phyloP scores from a whole-genome alignment of 2,329 filamentous ascomycete species.

The Tolypocladium endophyticum region DNA sequence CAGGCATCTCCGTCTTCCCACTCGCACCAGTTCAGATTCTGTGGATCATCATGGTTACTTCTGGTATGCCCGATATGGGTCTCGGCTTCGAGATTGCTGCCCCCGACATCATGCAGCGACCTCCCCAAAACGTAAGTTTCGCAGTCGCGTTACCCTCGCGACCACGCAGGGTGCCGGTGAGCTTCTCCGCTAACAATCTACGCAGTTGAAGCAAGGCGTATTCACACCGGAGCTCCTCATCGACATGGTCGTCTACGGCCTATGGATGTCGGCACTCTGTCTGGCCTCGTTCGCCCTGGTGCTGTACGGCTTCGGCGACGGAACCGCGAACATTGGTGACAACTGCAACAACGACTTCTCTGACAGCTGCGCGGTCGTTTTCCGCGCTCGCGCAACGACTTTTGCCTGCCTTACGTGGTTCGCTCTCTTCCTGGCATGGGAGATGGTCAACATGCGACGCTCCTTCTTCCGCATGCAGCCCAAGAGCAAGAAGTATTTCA shows the following conservation, averaged over 20 bases:
- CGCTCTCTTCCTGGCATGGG: constrained; percentile 65
- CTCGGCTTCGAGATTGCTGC: constrained; percentile 60
- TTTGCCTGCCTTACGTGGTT: constrained; percentile 67
- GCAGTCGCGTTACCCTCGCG: neutral
- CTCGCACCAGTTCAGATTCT: constrained; percentile 64
- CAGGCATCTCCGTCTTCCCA: constrained; percentile 57
- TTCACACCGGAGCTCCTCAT: constrained; percentile 55
- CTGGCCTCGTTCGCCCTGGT: constrained; percentile 41
- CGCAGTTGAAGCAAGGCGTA: constrained; percentile 36
- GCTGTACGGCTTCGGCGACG: constrained; percentile 37
- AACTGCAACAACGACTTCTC: constrained; percentile 50
- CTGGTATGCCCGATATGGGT: constrained; percentile 64
- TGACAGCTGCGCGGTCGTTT: constrained; percentile 46
- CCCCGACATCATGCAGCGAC: constrained; percentile 57
- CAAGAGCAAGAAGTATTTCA: constrained; percentile 46
- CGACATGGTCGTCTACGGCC: constrained; percentile 56
- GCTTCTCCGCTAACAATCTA: neutral
- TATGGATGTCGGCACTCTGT: constrained; percentile 55
- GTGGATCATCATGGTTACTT: constrained; percentile 74
- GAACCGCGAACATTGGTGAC: constrained; percentile 38
- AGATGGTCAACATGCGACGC: constrained; percentile 60
- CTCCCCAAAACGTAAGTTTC: constrained; percentile 50
- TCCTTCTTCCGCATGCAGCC: constrained; percentile 67
- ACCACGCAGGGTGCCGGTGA: neutral
- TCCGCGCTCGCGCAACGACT: constrained; percentile 59